Base-by-base conservation (phyloP, 768 basidiomycete species). In the Pholiota conissans region DNA sequence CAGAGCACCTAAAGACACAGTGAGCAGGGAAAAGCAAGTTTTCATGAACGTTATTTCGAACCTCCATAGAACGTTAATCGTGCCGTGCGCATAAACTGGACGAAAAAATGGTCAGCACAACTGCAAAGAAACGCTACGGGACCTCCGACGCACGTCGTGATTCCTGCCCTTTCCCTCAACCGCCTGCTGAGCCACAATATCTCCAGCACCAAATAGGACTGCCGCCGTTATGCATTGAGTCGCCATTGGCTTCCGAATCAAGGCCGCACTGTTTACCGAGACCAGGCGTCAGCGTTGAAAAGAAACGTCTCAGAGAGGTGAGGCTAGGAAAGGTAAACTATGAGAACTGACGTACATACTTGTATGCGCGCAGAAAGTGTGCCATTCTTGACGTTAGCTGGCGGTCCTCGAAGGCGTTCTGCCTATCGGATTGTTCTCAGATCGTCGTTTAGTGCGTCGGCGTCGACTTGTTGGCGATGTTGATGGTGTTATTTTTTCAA, bases 111-210 rank as follows among this genome's bases (percentile, higher is more conserved):
- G 13, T 20, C 14, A 18, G 50, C 22, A 49, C 9, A 11, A 20
- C 16, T 11, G 0, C 9, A 32, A n/a, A 10, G 5, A 28, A 24
- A n/a, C 9, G 9, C 16, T 2, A 77, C n/a, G n/a, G n/a, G n/a
- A n/a, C n/a, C n/a, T n/a, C n/a, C n/a, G n/a, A n/a, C 85, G 62
- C 61, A 91, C 90, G 62, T 97, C 93, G 66, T 96, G 93, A 2
- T 86, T 70, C 53, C 66, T 75, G 5, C 92, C 91, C 61, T 76
- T 82, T 65, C 76, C 77, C 67, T 95, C 95, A 18, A 95, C 81
- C 1, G 75, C 81, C 71, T 96, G 95, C 71, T 97, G 94, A 0
- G 94, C 94, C 40, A 95, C 81, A 1, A 94, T 64, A 67, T 93
- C 92, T 20, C 90, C 91, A 5, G 81, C 76, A 42, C 89, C 86